Evolutionary conservation across 2,329 filamentous ascomycete species (phyloP).

Genomic region (Tricladium varicosporioides): DNA sequence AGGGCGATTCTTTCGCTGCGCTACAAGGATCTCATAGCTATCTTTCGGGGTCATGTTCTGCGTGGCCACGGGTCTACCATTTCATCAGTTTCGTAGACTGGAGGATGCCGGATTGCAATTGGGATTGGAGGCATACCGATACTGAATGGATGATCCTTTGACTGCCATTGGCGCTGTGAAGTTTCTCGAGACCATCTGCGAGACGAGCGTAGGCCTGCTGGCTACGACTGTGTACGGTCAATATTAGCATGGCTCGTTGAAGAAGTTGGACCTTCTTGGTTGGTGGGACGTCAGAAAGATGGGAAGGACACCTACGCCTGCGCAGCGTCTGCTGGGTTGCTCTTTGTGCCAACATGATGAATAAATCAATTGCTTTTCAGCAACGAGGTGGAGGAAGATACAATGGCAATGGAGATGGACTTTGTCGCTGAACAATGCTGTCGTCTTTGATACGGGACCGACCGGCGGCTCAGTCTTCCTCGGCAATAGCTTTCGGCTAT

Average conservation of each 20-base stretch:
- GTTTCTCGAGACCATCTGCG: conserved; percentile 40
- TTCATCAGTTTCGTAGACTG: too few species aligned
- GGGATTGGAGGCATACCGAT: conserved; percentile 39
- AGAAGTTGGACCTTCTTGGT: conserved; percentile 2
- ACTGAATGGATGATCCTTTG: conserved; percentile 41
- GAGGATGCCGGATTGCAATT: not conserved
- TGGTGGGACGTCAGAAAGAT: not conserved
- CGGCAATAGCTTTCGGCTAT: conserved; percentile 18
- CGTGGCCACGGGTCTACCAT: conserved; percentile 45
- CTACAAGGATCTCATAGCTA: conserved; percentile 57
- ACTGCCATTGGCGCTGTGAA: conserved; percentile 40
- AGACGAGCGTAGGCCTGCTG: conserved; percentile 40
- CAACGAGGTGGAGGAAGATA: conserved; percentile 1
- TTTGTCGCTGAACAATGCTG: conserved; percentile 13
- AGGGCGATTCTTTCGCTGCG: conserved; percentile 66
- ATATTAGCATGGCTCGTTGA: conserved; percentile 13
- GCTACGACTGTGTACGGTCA: conserved; percentile 38
- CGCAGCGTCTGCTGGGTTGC: conserved; percentile 43
- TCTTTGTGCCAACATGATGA: conserved; percentile 44
- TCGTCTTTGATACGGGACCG: conserved; percentile 27
- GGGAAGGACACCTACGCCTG: conserved; percentile 34
- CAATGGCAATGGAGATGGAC: not conserved
- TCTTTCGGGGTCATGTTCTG: conserved; percentile 43
- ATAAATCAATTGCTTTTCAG: conserved; percentile 12
- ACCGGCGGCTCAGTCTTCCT: conserved; percentile 18